A percentile compares a stretch with the other conserved stretches of the same genome.
These are phyloP conservation scores for Nevesoporus exiguus DNA, from an alignment of 768 basidiomycete genomes.

Conservation along the genomic window DNA sequence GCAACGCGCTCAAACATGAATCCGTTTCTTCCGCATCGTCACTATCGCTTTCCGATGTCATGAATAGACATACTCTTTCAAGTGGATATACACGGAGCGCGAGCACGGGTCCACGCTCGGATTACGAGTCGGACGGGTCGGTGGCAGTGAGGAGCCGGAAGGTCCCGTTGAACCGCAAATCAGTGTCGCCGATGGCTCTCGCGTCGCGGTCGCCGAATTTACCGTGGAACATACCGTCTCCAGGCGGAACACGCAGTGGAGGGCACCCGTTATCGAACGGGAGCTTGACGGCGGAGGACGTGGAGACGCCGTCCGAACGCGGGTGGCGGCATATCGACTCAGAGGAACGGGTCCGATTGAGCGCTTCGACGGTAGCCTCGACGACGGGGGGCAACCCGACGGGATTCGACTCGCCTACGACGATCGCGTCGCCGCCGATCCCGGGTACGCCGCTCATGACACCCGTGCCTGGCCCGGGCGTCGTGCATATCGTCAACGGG, in stretches of 20 bases:
- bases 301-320: slow-evolving; percentile 19
- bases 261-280: slow-evolving; percentile 17
- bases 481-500: slow-evolving; percentile 31
- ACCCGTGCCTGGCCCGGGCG: slow-evolving; percentile 5
- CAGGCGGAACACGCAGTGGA: slow-evolving; percentile 35
- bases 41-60: slow-evolving; percentile 52
- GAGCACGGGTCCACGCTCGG: slow-evolving; percentile 37
- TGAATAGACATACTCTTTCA: slow-evolving; percentile 30
- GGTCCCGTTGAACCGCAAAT: slow-evolving; percentile 62
- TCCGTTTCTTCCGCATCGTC: slow-evolving; percentile 68
- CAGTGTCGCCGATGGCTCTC: slow-evolving; percentile 71
- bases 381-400: slow-evolving; percentile 3
- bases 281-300: slow-evolving; percentile 20
- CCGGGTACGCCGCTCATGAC: slow-evolving; percentile 38
- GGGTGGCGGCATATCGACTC: slow-evolving; percentile 31
- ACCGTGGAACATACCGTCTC: slow-evolving; percentile 37
- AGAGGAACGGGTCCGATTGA: slow-evolving; percentile 5
- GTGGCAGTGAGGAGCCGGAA: slow-evolving; percentile 42
- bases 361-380: neutral
- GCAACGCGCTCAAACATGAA: slow-evolving; percentile 41
- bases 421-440: slow-evolving; percentile 37
- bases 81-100: slow-evolving; percentile 9
- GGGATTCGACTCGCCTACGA: slow-evolving; percentile 37
- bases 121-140: slow-evolving; percentile 54
- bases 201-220: slow-evolving; percentile 39